Conservation (phyloP, 805 yeast genomes). For the Starmera dryadoides region DNA sequence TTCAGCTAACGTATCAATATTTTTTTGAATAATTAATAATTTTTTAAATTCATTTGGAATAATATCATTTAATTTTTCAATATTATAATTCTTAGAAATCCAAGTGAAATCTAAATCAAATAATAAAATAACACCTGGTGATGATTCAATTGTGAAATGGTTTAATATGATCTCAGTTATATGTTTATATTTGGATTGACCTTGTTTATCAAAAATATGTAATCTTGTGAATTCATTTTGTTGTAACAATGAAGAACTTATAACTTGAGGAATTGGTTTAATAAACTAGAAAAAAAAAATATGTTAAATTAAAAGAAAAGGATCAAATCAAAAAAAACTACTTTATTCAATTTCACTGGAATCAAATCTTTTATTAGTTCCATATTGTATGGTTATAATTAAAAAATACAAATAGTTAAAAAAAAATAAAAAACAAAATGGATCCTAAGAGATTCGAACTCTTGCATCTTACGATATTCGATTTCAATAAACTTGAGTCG, state of each 20-base stretch:
- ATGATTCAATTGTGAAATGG: neutral
- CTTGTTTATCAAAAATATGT: neutral
- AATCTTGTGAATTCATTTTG: neutral
- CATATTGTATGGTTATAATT: too few relatives aligned
- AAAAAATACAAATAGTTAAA: too few relatives aligned
- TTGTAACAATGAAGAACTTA: neutral
- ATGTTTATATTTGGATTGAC: neutral
- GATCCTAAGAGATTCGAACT: conserved; percentile 4
- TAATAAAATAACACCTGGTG: neutral
- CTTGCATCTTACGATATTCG: conserved; percentile 4
- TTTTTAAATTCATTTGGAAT: neutral
- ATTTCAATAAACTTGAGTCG: conserved; percentile 6
- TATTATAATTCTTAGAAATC: neutral
- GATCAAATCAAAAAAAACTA: neutral
- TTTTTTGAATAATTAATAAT: too few relatives aligned
- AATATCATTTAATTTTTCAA: neutral
- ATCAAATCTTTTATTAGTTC: neutral
- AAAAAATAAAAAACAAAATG: neutral
- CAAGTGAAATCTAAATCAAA: neutral
- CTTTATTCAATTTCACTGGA: neutral
- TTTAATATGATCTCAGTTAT: neutral
- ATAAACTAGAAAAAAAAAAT: neutral
- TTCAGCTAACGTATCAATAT: neutral
- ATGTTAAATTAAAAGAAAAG: neutral
- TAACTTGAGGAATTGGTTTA: neutral